Base-by-base conservation (phyloP, 202 grass and related monocot species). In the Schoenoplectus triqueter region DNA sequence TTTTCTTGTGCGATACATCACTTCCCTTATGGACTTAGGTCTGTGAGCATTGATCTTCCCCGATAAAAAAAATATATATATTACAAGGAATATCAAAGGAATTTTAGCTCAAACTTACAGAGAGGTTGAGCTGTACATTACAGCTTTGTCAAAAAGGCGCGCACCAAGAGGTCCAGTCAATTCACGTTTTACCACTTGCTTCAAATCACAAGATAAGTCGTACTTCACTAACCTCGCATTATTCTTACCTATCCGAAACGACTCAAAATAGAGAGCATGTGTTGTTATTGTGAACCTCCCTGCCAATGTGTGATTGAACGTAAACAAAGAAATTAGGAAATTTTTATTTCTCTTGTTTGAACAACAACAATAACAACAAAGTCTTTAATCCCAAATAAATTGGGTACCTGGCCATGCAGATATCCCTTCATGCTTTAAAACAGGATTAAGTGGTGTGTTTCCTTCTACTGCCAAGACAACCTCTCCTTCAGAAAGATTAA, bases 181-280 rank as follows among this genome's bases (percentile, higher is more conserved):
- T 89, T 98, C 92, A 85, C 88, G 89, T 66, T 92, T 93, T 46
- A 98, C 82, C 50, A 92, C 87, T 86, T 98, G 95, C 90, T 92
- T 92, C 85, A 81, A 83, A 69, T 98, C 89, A 61, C 45, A 62
- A 46, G 92, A 82, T 69, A 95, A 75, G 78, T 95, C 92, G 39
- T 93, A 98, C 76, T 84, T 93, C 75, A 87, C 80, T 69, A 88
- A 87, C 60, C 88, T 93, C 64, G 65, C 45, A 82, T 93, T 91
- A 88, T 88, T 86, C 84, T 89, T 92, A 67, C 89, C 90, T 70
- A 93, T 82, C 82, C 67, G 87, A 59, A 92, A 86, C 66, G 89
- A 83, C 86, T 98, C 91, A 85, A 98, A 98, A 89, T 98, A 98
- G 80, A 98, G 86, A 92, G 95, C 95, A 82, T 92, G 91, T 63